Conservation (phyloP, 2,329 filamentous ascomycete species). For the Penicillium sp. region DNA sequence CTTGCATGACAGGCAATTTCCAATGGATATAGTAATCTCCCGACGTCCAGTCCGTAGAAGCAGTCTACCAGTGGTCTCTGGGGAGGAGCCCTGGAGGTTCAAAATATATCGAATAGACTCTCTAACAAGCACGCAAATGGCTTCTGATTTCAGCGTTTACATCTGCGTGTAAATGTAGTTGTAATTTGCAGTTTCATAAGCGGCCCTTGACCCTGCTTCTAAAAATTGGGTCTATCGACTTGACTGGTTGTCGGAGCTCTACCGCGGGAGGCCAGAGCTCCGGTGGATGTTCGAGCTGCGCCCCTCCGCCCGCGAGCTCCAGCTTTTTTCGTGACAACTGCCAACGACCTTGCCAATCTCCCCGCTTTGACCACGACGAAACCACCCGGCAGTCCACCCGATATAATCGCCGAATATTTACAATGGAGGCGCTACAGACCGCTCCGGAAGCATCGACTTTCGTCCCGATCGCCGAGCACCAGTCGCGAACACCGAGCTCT, state of each 20-base stretch:
- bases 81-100: too few relatives aligned
- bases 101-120: too few relatives aligned
- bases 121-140: too few relatives aligned
- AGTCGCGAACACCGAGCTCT: slow-evolving; percentile 48
- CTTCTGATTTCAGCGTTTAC: too few relatives aligned
- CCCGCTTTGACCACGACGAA: background rate
- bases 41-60: too few relatives aligned
- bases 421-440: slow-evolving; percentile 44
- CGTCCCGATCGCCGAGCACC: slow-evolving; percentile 45
- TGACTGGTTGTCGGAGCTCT: background rate
- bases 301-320: slow-evolving; percentile 7
- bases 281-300: too few relatives aligned
- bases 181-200: too few relatives aligned
- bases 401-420: background rate
- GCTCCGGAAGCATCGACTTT: slow-evolving; percentile 42
- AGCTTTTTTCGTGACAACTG: slow-evolving; percentile 5
- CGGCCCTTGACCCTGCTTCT: slow-evolving; percentile 24
- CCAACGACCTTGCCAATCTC: background rate
- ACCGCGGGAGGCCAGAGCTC: background rate
- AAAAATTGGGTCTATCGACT: background rate
- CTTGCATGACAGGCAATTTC: too few relatives aligned
- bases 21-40: too few relatives aligned
- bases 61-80: too few relatives aligned
- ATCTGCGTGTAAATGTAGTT: too few relatives aligned
- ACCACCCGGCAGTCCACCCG: background rate